Percentiles rank a stretch among this genome's conserved stretches.
Conservation (phyloP, 2,329 filamentous ascomycete genomes). For the Colletotrichum sp. region DNA sequence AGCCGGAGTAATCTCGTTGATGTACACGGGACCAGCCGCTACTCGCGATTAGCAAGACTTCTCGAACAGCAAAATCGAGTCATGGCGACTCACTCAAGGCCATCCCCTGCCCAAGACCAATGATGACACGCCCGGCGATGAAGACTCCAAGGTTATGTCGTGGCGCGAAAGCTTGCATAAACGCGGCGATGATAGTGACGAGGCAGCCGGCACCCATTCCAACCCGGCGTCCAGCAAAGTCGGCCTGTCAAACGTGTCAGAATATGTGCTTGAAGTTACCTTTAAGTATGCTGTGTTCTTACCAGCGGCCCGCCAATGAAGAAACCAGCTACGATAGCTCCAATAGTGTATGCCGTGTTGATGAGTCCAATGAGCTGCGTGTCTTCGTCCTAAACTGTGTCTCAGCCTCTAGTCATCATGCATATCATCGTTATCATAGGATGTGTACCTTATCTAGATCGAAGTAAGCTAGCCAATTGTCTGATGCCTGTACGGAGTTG, state of each 20-base stretch:
- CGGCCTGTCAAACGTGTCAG: conserved; percentile 39
- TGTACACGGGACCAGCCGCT: conserved; percentile 74
- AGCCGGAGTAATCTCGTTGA: conserved; percentile 69
- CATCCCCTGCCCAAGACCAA: conserved; percentile 70
- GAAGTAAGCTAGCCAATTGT: conserved; percentile 71
- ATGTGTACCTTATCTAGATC: conserved; percentile 43
- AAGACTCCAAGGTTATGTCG: conserved; percentile 63
- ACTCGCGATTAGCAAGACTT: background rate
- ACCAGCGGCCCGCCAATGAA: conserved; percentile 70
- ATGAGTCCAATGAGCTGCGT: conserved; percentile 53
- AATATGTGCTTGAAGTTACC: background rate
- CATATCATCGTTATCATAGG: background rate
- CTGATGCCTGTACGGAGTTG: conserved; percentile 72
- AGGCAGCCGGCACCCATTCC: conserved; percentile 67
- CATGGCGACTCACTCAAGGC: conserved; percentile 55
- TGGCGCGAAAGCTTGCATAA: conserved; percentile 68
- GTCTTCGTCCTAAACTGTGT: conserved; percentile 33
- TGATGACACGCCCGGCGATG: conserved; percentile 67
- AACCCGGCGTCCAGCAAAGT: conserved; percentile 61
- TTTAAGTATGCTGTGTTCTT: background rate
- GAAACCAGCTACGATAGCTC: conserved; percentile 74
- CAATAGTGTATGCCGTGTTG: conserved; percentile 75
- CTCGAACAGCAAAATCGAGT: background rate
- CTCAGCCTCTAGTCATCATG: background rate
- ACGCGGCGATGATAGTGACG: conserved; percentile 67